Conservation (phyloP, 371 early-diverging fungal genomes). For the Syncephalastrum sp. region DNA sequence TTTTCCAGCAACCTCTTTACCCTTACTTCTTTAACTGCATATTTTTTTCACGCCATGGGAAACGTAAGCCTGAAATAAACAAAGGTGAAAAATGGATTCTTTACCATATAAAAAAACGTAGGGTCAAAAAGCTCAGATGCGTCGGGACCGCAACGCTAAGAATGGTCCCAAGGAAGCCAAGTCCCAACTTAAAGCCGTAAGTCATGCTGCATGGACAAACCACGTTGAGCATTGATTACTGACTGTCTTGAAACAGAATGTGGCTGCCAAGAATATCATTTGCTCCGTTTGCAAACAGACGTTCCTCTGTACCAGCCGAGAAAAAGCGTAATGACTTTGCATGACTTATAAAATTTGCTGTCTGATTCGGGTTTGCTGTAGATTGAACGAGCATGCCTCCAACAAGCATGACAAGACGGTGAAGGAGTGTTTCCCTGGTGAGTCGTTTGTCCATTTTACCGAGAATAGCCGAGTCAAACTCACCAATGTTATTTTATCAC, state of each 20-base stretch:
- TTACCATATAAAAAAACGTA: constrained; percentile 12
- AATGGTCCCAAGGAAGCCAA: constrained; percentile 49
- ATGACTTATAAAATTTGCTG: neutral
- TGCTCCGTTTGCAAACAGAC: constrained; percentile 80
- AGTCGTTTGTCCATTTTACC: constrained; percentile 5
- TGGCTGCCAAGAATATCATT: constrained; percentile 76
- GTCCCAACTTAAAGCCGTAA: constrained; percentile 78
- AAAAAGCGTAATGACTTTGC: constrained; percentile 58
- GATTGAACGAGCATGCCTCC: constrained; percentile 69
- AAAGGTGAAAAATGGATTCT: neutral
- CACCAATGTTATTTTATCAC: neutral
- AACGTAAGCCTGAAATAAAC: constrained; percentile 9
- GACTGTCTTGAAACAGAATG: constrained; percentile 53
- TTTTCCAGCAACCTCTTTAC: neutral
- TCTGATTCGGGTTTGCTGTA: constrained; percentile 14
- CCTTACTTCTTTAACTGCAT: constrained; percentile 7
- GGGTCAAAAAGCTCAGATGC: constrained; percentile 77
- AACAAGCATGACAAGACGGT: constrained; percentile 83
- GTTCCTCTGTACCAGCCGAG: constrained; percentile 80
- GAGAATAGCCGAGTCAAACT: neutral
- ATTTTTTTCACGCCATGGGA: constrained; percentile 8
- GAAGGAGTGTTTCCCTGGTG: constrained; percentile 81
- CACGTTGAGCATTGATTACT: neutral
- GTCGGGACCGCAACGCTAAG: constrained; percentile 76
- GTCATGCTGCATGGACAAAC: constrained; percentile 10